phyloP scores from a whole-genome alignment of 495 filamentous ascomycete genomes.

The Podospora didyma region DNA sequence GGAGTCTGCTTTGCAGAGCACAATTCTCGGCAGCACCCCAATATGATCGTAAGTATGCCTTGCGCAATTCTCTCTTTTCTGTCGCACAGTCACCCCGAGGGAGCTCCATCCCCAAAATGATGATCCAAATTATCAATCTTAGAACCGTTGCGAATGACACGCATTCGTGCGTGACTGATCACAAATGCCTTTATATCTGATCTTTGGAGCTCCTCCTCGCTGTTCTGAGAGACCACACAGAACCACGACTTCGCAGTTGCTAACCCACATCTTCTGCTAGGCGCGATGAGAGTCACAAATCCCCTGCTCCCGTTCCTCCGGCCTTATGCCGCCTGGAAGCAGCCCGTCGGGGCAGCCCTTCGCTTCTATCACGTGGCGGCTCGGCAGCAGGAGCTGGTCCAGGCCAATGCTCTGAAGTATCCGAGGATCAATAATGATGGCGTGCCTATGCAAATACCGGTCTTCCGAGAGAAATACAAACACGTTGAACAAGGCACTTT shows the following conservation, averaged over 20 bases:
- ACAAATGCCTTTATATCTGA: constrained; percentile 50
- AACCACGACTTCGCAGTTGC: not conserved
- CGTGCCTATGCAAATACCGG: constrained; percentile 31
- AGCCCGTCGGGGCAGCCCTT: constrained; percentile 20
- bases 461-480: constrained; percentile 35
- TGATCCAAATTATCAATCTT: constrained; percentile 46
- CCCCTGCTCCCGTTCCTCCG: constrained; percentile 48
- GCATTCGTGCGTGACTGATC: constrained; percentile 54
- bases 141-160: constrained; percentile 98
- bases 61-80: not conserved
- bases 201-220: constrained; percentile 5
- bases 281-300: constrained; percentile 29
- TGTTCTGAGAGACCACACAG: not conserved
- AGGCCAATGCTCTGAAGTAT: constrained; percentile 36
- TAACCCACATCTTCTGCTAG: not conserved
- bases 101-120: constrained; percentile 13
- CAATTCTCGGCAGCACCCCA: not conserved
- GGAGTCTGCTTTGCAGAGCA: not conserved
- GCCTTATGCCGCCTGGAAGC: constrained; percentile 44
- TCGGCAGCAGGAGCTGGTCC: constrained; percentile 25
- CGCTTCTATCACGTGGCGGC: constrained; percentile 43
- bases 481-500: constrained; percentile 20
- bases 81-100: not conserved
- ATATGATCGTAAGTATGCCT: constrained; percentile 22
- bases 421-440: constrained; percentile 32